These are phyloP conservation scores for Trametes cingulata DNA, from an alignment of 768 basidiomycete species.

Conservation along the genomic window DNA sequence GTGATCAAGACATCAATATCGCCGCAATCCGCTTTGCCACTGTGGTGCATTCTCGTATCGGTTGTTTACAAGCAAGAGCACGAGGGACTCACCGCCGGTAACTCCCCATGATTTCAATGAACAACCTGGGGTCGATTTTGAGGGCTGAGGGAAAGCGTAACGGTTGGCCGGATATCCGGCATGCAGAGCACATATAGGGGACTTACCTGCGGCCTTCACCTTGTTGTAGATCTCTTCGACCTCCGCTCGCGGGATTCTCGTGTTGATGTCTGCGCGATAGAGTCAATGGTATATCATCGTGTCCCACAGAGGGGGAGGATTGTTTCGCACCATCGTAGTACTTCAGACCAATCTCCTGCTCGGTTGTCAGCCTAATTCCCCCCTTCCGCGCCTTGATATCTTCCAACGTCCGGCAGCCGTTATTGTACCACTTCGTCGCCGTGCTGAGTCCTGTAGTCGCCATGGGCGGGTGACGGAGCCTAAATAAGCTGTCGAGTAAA, in stretches of 20 bases:
- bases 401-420: slow-evolving; percentile 76
- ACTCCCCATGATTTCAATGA: slow-evolving; percentile 89
- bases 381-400: slow-evolving; percentile 64
- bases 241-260: slow-evolving; percentile 83
- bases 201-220: slow-evolving; percentile 70
- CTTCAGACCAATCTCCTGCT: slow-evolving; percentile 66
- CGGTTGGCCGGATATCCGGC: background rate
- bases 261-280: slow-evolving; percentile 64
- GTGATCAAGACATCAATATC: slow-evolving; percentile 93
- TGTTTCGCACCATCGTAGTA: slow-evolving; percentile 63
- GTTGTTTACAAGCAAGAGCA: background rate
- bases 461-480: background rate
- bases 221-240: slow-evolving; percentile 70
- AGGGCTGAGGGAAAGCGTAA: background rate
- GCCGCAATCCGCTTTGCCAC: slow-evolving; percentile 81
- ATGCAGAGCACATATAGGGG: background rate
- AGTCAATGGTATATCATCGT: background rate
- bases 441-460: slow-evolving; percentile 52
- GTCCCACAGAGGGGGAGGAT: too few species aligned
- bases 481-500: background rate
- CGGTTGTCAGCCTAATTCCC: slow-evolving; percentile 58
- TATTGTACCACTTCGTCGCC: slow-evolving; percentile 72
- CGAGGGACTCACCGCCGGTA: slow-evolving; percentile 59
- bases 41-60: slow-evolving; percentile 28
- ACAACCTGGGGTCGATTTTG: slow-evolving; percentile 74